Evolutionary conservation across 2,329 filamentous ascomycete genomes (phyloP).

Genomic region (Macrophomina phaseolina): DNA sequence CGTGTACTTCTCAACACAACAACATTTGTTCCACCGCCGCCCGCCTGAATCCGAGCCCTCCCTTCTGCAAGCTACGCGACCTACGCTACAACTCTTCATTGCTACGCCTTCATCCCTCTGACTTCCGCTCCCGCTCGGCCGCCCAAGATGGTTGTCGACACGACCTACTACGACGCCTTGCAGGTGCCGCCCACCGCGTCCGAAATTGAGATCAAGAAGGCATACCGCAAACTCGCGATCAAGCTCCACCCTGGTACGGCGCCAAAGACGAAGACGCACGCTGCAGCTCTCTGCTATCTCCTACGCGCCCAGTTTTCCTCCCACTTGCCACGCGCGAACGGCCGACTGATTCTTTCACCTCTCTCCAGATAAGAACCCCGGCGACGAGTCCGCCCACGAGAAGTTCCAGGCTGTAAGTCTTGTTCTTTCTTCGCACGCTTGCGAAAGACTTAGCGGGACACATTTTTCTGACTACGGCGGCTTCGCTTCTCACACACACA

Average conservation of each 20-base stretch:
- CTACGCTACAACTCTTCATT: not conserved
- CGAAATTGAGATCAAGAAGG: slow-evolving; percentile 95
- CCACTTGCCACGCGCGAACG: too few relatives aligned
- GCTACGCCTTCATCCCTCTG: slow-evolving; percentile 1
- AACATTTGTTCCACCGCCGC: slow-evolving; percentile 12
- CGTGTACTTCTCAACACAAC: not conserved
- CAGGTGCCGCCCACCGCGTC: slow-evolving; percentile 84
- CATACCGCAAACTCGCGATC: slow-evolving; percentile 90
- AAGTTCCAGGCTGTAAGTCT: slow-evolving; percentile 83
- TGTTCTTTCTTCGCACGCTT: too few relatives aligned
- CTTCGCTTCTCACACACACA: slow-evolving; percentile 35
- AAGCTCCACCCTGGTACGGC: slow-evolving; percentile 81
- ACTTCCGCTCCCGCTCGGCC: slow-evolving; percentile 28
- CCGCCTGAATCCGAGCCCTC: not conserved
- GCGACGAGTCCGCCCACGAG: slow-evolving; percentile 89
- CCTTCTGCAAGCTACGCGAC: not conserved
- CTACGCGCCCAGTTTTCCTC: too few relatives aligned
- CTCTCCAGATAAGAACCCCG: slow-evolving; percentile 87
- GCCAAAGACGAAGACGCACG: not conserved
- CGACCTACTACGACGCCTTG: slow-evolving; percentile 84
- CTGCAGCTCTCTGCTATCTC: too few relatives aligned
- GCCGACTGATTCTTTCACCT: slow-evolving; percentile 11
- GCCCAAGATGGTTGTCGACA: slow-evolving; percentile 80
- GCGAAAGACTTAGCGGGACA: not conserved
- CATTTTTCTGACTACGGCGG: slow-evolving; percentile 29